Evolutionary conservation across 306 rosid species (phyloP).

Genomic region (Rubus parviflorus): DNA sequence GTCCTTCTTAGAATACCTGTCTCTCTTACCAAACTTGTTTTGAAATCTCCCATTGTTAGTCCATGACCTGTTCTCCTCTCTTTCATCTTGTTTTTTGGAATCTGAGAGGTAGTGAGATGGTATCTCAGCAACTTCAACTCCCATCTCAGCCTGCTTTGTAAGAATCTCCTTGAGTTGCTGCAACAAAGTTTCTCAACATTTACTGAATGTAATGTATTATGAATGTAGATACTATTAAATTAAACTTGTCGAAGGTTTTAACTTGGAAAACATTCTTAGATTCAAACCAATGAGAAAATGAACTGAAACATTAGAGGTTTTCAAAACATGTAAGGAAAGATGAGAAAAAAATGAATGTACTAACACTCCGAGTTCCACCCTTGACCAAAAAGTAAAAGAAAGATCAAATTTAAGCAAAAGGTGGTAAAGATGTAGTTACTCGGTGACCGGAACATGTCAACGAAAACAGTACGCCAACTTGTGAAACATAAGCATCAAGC

Average conservation of each 20-base stretch:
- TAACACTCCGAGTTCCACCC: neutral
- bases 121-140: slow-evolving; percentile 92
- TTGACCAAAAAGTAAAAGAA: neutral
- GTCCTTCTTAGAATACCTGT: slow-evolving; percentile 40
- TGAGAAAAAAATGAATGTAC: neutral
- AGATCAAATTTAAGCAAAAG: neutral
- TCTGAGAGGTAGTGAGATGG: slow-evolving; percentile 69
- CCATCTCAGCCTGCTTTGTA: slow-evolving; percentile 89
- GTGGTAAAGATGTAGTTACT: neutral
- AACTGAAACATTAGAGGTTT: neutral
- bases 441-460: neutral
- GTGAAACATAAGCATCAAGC: slow-evolving; percentile 1
- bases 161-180: slow-evolving; percentile 84
- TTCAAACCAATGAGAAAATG: neutral
- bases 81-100: slow-evolving; percentile 33
- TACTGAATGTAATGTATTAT: neutral
- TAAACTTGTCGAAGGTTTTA: neutral
- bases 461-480: neutral
- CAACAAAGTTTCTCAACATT: slow-evolving; percentile 19
- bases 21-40: slow-evolving; percentile 49
- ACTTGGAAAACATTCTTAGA: neutral
- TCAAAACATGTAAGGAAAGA: slow-evolving; percentile 6
- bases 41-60: slow-evolving; percentile 37
- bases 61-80: slow-evolving; percentile 31
- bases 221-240: neutral